Percentiles rank a stretch among this genome's conserved stretches.
phyloP scores from a whole-genome alignment of 352 stramenopile genomes.

The Globisporangium canariense region DNA sequence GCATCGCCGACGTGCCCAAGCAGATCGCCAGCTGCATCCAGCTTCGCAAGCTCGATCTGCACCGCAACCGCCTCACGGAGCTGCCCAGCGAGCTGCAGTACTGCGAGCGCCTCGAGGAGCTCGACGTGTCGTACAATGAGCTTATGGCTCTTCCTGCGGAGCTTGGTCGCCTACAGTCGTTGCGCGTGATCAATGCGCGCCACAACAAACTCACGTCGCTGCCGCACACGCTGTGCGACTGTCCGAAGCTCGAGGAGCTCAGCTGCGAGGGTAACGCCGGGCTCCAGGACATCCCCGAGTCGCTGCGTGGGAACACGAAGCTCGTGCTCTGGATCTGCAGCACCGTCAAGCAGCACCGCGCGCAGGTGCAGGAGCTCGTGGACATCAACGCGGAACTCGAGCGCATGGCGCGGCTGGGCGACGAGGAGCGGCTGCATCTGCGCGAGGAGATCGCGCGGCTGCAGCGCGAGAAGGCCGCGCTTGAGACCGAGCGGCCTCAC shows the following conservation, averaged over 20 bases:
- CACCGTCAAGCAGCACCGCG: slow-evolving; percentile 65
- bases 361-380: slow-evolving; percentile 64
- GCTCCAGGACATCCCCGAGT: slow-evolving; percentile 61
- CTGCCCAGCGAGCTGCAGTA: slow-evolving; percentile 61
- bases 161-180: slow-evolving; percentile 46
- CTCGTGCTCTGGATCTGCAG: slow-evolving; percentile 80
- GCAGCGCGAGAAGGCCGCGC: slow-evolving; percentile 50
- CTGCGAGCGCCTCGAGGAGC: slow-evolving; percentile 64
- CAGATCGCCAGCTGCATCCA: slow-evolving; percentile 60
- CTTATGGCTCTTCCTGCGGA: slow-evolving; percentile 45
- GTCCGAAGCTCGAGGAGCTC: slow-evolving; percentile 44
- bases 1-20: slow-evolving; percentile 43
- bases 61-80: slow-evolving; percentile 65
- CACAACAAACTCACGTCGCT: slow-evolving; percentile 72
- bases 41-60: slow-evolving; percentile 61
- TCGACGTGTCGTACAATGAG: slow-evolving; percentile 68
- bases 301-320: slow-evolving; percentile 59
- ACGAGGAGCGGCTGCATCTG: slow-evolving; percentile 70
- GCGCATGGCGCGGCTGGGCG: slow-evolving; percentile 59
- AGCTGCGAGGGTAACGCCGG: slow-evolving; percentile 56
- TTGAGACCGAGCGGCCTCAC: slow-evolving; percentile 58
- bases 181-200: slow-evolving; percentile 61
- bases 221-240: slow-evolving; percentile 74
- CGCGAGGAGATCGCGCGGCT: slow-evolving; percentile 63
- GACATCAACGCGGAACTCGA: slow-evolving; percentile 74